Evolutionary conservation across 2,329 filamentous ascomycete genomes (phyloP).

Genomic region (Ascochyta koolunga): DNA sequence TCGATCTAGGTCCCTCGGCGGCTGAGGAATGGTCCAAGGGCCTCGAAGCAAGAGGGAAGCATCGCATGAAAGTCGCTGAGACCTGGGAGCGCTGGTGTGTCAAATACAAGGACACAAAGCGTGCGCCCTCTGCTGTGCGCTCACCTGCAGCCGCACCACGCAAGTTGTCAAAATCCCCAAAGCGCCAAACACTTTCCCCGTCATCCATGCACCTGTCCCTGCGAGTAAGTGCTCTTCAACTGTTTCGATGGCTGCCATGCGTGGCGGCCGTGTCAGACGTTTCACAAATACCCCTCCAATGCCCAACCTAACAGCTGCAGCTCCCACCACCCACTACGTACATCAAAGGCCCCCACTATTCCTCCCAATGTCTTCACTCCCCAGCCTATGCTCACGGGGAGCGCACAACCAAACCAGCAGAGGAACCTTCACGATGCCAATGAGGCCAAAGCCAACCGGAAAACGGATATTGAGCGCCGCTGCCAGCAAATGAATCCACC

Average conservation of each 20-base stretch:
- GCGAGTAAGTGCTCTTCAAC: conserved; percentile 40
- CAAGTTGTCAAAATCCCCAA: conserved; percentile 33
- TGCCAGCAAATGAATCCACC: conserved; percentile 71
- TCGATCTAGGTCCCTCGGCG: conserved; percentile 69
- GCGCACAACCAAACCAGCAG: conserved; percentile 42
- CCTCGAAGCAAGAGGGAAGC: conserved; percentile 67
- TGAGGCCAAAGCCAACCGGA: conserved; percentile 67
- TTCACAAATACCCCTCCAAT: conserved; percentile 28
- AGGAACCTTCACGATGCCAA: conserved; percentile 68
- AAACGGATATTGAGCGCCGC: conserved; percentile 73
- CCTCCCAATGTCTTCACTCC: conserved; percentile 44
- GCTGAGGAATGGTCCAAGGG: conserved; percentile 82
- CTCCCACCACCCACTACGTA: conserved; percentile 33
- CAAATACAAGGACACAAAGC: conserved; percentile 40
- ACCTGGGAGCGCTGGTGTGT: conserved; percentile 79
- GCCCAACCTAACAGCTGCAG: conserved; percentile 41
- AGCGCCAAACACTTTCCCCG: conserved; percentile 32
- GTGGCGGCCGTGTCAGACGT: conserved; percentile 22
- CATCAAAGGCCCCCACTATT: conserved; percentile 40
- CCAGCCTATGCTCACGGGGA: conserved; percentile 30
- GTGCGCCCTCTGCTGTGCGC: conserved; percentile 22
- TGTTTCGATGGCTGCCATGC: conserved; percentile 22
- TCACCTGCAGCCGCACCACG: conserved; percentile 25
- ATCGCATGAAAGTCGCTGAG: conserved; percentile 64
- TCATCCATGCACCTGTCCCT: conserved; percentile 43